Conservation (phyloP, 179 eudicot genomes). For the Carnegiea gigantea region DNA sequence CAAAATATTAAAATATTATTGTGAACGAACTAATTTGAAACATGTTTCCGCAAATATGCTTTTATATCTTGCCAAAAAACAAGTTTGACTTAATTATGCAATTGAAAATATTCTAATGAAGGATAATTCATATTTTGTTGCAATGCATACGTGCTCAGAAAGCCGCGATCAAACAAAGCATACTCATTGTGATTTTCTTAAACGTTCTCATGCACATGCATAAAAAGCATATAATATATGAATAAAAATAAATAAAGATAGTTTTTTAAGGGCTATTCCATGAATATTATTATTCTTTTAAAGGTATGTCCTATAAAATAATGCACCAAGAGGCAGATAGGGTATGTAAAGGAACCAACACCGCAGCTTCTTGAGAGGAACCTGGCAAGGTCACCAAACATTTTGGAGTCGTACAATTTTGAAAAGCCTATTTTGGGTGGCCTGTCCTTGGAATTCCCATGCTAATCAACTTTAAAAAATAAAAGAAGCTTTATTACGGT, state of each 20-base stretch:
- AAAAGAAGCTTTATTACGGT: neutral
- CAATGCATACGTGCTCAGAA: too few relatives aligned
- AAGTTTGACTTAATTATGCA: too few relatives aligned
- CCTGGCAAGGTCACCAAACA: slow-evolving; percentile 13
- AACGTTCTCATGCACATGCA: neutral
- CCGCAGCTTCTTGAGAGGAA: slow-evolving; percentile 15
- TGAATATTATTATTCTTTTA: neutral
- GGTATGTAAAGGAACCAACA: slow-evolving; percentile 4
- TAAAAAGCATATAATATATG: neutral
- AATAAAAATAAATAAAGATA: too few relatives aligned
- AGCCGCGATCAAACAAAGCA: neutral
- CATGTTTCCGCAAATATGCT: too few relatives aligned
- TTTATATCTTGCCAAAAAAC: too few relatives aligned
- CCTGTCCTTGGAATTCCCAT: neutral
- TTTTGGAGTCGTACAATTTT: slow-evolving; percentile 12
- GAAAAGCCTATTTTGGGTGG: slow-evolving; percentile 17
- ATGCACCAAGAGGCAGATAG: neutral
- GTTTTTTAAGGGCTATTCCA: neutral
- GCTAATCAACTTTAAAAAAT: neutral
- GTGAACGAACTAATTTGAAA: too few relatives aligned
- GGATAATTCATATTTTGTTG: too few relatives aligned
- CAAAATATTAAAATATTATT: too few relatives aligned
- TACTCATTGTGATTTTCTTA: neutral
- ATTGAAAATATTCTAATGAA: too few relatives aligned
- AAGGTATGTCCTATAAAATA: neutral